Base-by-base conservation (phyloP, 805 yeast species). In the Yamadazyma scolyti region DNA sequence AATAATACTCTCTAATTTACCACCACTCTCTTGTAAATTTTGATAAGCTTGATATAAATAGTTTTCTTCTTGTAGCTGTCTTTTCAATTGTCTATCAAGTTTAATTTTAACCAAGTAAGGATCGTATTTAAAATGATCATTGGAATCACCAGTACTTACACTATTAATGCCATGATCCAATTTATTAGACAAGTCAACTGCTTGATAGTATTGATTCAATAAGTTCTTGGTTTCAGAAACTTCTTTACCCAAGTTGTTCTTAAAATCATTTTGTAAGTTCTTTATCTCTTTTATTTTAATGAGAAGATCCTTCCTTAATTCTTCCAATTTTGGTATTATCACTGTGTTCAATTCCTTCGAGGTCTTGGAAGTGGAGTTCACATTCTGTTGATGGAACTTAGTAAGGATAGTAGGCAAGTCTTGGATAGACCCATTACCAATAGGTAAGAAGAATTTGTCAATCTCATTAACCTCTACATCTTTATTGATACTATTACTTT, bases 261-360 rank as follows among this genome's bases (percentile, higher is more conserved):
- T 82, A 65, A 93, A 90, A 58, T 90, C 97, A 24, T 86, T 78
- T 44, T 82, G 81, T 37, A 89, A 62, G 23, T 82, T 74, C 53
- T 78, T 82, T 47, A 88, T 89, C 56, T 88, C 97, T 55, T 83
- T 84, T 40, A 90, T 87, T 50, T 89, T 88, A 30, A 84, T 78
- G 36, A 81, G 59, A 40, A 90, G 62, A 56, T 90, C 97, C 39
- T 84, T 73, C 47, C 55, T 73, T 48, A 75, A 63, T 42, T 73
- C 77, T 41, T 75, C 79, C 30, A 75, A 54, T 46, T 74, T 67
- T 23, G 81, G 81, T 13, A 75, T 61, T 21, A 75, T 58, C 34
- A 70, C 60, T 26, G 57, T 51, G 23, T 67, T 65, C 35, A 75
- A 54, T 24, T 73, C 77, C 48, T 71, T 73, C 39, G 68, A 64